Evolutionary conservation across 75 land plant genomes (phyloP), one percentile per base, ranked within the genome.

Genomic region (Selaginella moellendorffii): DNA sequence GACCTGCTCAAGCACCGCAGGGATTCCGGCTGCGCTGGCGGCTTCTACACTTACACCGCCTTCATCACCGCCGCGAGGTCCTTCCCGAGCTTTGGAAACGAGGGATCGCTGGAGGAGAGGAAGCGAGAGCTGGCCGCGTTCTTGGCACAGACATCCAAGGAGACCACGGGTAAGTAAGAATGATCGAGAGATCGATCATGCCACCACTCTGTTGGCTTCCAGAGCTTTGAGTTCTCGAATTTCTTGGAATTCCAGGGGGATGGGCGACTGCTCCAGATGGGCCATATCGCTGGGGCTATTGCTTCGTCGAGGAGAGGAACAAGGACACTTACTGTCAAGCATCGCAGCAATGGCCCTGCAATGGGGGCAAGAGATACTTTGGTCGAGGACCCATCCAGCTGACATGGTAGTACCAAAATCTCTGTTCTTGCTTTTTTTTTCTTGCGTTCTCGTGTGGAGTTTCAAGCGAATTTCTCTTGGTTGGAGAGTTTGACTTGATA

Each of bases 231-330:
- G 27, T 17, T 60, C 1, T 61, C 23, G 0, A 30, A 67, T 24
- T 12, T 20, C 54, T 52, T 17, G 20, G 2, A 1, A 63, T 1
- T n/a, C 21, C 80, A 88, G 93, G 88, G 52, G 93, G 93, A 25
- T 88, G 88, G 85, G 78, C 85, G 0, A 73, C 77, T 52, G 85
- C 93, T 9, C 85, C 83, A 22, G 83, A 88, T 54, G 89, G 93
- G 12, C 88, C 89, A 0, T 82, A 76, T 42, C 74, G 85, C 1
- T 88, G 93, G 93, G 93, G 93, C 2, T 30, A 76, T 2, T 88
- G 93, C 82, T 88, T 78, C 69, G 85, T 82, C 46, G 78, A 80
- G 61, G 93, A 88, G 68, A 30, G 82, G 0, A 71, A 63, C 46
- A 68, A 60, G 23, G 58, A 71, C 28, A 26, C 63, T 56, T 88